These are phyloP conservation scores for Amphicarpaea edgeworthii DNA, from an alignment of 306 rosid species.

Conservation along the genomic window DNA sequence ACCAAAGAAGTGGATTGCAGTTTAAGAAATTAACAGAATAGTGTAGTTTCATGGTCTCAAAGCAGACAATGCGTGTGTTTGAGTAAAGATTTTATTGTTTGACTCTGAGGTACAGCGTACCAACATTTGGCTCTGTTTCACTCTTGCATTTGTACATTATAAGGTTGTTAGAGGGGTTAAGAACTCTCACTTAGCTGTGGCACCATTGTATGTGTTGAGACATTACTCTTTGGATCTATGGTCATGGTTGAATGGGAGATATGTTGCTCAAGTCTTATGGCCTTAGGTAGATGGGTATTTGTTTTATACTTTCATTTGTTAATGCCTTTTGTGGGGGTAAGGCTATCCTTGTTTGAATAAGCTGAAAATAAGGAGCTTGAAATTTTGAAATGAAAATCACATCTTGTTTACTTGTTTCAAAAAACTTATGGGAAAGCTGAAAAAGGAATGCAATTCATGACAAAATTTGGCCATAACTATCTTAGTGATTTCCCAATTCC, in stretches of 20 bases:
- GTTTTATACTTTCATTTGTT: conserved; percentile 2
- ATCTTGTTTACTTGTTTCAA: conserved; percentile 14
- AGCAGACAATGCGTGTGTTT: background rate
- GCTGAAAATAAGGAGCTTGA: background rate
- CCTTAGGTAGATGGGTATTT: background rate
- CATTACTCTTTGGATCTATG: conserved; percentile 12
- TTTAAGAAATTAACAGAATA: background rate
- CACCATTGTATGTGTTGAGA: conserved; percentile 30
- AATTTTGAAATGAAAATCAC: background rate
- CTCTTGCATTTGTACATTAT: conserved; percentile 17
- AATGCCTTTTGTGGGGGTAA: background rate
- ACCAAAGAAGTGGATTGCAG: conserved; percentile 20
- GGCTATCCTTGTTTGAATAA: conserved; percentile 27
- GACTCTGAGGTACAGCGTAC: background rate
- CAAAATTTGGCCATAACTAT: conserved; percentile 1
- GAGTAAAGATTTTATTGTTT: background rate
- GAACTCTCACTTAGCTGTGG: background rate
- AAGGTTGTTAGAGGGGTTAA: background rate
- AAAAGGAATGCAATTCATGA: background rate
- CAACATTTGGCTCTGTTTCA: conserved; percentile 11
- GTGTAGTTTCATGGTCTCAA: conserved; percentile 24
- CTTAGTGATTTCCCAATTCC: background rate
- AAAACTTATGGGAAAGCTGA: conserved; percentile 1
- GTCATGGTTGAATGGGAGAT: conserved; percentile 14
- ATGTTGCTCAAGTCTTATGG: background rate